Evolutionary conservation across 352 stramenopile species (phyloP).

Genomic region (Pythium apleroticum): DNA sequence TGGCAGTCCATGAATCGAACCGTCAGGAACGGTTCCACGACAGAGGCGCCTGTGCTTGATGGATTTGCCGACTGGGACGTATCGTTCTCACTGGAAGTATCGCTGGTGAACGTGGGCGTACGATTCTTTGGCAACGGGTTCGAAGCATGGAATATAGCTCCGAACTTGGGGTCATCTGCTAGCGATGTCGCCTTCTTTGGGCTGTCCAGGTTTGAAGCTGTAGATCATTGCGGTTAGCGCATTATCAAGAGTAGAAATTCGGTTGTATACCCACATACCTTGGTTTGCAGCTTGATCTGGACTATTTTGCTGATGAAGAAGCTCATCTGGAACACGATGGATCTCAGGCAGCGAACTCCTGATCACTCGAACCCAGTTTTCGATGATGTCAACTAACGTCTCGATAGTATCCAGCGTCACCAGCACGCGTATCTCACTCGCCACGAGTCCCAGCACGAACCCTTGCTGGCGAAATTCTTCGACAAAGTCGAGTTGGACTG

Average conservation of each 20-base stretch:
- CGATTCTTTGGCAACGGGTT: conserved; percentile 28
- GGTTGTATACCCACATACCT: neutral
- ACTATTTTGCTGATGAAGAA: neutral
- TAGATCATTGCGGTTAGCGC: neutral
- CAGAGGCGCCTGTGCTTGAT: neutral
- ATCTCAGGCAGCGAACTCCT: conserved; percentile 47
- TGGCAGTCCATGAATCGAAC: conserved; percentile 82
- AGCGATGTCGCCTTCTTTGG: conserved; percentile 69
- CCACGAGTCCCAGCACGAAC: conserved; percentile 58
- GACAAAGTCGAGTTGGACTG: conserved; percentile 33
- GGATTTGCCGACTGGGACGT: conserved; percentile 11
- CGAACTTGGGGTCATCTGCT: conserved; percentile 70
- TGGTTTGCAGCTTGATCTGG: neutral
- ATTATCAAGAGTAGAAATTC: neutral
- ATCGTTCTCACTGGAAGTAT: neutral
- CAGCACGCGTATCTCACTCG: conserved; percentile 56
- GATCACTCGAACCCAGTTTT: conserved; percentile 63
- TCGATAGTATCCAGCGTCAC: conserved; percentile 61
- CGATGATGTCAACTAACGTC: conserved; percentile 60
- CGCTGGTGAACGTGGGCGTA: conserved; percentile 17
- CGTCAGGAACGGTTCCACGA: conserved; percentile 61
- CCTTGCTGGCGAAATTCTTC: conserved; percentile 50
- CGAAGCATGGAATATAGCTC: conserved; percentile 43
- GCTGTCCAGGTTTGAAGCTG: conserved; percentile 30
- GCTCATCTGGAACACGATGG: conserved; percentile 21